Base-by-base conservation (phyloP, 306 rosid species). In the Acacia acuminata region DNA sequence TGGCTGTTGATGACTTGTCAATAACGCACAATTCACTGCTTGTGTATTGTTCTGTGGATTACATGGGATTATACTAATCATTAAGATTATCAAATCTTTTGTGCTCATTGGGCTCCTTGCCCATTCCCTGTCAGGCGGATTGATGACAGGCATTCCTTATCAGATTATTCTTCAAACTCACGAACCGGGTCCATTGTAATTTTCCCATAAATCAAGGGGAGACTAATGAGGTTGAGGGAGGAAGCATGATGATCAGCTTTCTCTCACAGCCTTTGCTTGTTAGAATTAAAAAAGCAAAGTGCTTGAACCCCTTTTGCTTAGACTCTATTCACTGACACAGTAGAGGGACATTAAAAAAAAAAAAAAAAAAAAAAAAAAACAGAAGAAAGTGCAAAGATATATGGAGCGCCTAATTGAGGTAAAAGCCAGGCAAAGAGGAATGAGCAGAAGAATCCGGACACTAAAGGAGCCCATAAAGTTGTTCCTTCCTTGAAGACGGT, bases 271-370 rank as follows among this genome's bases (percentile, higher is more conserved):
- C 25, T 70, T 60, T 68, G 77, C 83, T 81, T 58, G 84, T 79
- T 75, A 47, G 84, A 88, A 89, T 82, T 13, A 13, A 64, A 89
- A 89, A 89, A 85, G 89, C 85, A 84, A 82, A 75, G 73, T 81
- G 82, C 81, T 86, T 81, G 78, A 87, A 77, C 85, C 67, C 50
- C 84, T 87, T 89, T 88, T 80, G 88, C 79, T 91, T 89, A 90
- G 88, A 86, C 89, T 84, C 82, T 89, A 51, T 58, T 87, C 89
- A 58, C 65, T 58, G 77, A 27, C 42, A 69, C 79, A 50, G 45
- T 19, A 30, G 42, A 4, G 63, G 30, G 8, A 78, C 75, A 84
- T 76, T 69, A 80, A 81, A 86, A 65, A 86, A 65, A 86, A 58
- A 73, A 86, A 73, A 80, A 81, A 86, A 65, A 86, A 73, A 80